phyloP scores from a whole-genome alignment of 495 filamentous ascomycete genomes.

The Sabuloglossum arenarium region DNA sequence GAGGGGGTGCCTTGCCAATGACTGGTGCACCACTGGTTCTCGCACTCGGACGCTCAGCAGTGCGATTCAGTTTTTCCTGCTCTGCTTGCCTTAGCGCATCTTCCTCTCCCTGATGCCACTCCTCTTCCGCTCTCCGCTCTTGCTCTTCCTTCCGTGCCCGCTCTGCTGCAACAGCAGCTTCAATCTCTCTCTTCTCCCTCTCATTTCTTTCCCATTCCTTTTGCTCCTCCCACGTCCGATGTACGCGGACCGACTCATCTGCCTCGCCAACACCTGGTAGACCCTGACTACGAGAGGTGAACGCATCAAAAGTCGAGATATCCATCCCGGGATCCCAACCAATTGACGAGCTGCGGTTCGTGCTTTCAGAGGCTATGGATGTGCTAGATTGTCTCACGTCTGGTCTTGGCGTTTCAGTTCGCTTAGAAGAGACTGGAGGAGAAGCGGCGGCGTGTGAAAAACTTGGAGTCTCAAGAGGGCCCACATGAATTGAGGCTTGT shows the following conservation, averaged over 20 bases:
- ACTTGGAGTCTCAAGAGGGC: not conserved
- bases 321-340: constrained; percentile 4
- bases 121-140: constrained; percentile 11
- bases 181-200: constrained; percentile 8
- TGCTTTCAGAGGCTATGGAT: not conserved
- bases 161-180: constrained; percentile 8
- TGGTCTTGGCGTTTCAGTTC: not conserved
- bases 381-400: not conserved
- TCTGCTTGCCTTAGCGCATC: constrained; percentile 2
- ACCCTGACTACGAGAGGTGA: constrained; percentile 8
- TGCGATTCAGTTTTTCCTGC: not conserved
- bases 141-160: constrained; percentile 6
- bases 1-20: constrained; percentile 7
- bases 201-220: constrained; percentile 12
- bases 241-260: not conserved
- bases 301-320: constrained; percentile 5
- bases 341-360: not conserved
- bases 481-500: not conserved
- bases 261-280: constrained; percentile 5
- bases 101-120: constrained; percentile 11
- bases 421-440: not conserved
- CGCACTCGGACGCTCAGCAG: not conserved
- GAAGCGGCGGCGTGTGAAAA: not conserved
- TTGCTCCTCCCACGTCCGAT: constrained; percentile 12
- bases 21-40: not conserved